Conservation (phyloP, 306 rosid species). For the Medicago ruthenica region DNA sequence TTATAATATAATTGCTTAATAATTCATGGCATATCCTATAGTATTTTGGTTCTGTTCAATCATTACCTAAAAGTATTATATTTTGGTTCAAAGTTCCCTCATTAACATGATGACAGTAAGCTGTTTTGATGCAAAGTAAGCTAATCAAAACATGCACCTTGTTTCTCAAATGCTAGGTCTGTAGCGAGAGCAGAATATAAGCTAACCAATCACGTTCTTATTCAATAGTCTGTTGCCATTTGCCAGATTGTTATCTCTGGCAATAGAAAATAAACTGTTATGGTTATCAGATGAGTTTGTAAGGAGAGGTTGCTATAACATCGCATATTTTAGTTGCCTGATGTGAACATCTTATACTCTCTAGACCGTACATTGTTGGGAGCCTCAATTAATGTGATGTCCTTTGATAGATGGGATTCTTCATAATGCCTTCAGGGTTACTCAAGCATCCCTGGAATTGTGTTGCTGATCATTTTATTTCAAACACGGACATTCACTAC, state of each 20-base stretch:
- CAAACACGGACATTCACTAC: neutral
- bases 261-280: slow-evolving; percentile 14
- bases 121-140: slow-evolving; percentile 11
- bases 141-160: slow-evolving; percentile 19
- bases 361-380: neutral
- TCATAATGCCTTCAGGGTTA: neutral
- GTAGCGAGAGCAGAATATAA: slow-evolving; percentile 1
- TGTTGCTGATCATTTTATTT: neutral
- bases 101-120: slow-evolving; percentile 12
- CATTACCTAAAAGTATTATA: slow-evolving; percentile 14
- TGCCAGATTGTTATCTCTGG: slow-evolving; percentile 8
- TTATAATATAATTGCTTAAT: neutral
- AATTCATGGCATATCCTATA: slow-evolving; percentile 14
- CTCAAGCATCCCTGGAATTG: neutral
- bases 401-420: neutral
- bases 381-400: neutral
- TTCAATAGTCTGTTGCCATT: neutral
- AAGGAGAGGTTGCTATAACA: neutral
- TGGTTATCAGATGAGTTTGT: slow-evolving; percentile 21
- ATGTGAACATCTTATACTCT: neutral
- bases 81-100: slow-evolving; percentile 2
- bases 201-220: slow-evolving; percentile 13
- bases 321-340: neutral
- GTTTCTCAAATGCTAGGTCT: slow-evolving; percentile 20
- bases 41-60: slow-evolving; percentile 16